Base-by-base conservation (phyloP, 2,329 filamentous ascomycete genomes). In the Cladosporium austrohemisphaericum region DNA sequence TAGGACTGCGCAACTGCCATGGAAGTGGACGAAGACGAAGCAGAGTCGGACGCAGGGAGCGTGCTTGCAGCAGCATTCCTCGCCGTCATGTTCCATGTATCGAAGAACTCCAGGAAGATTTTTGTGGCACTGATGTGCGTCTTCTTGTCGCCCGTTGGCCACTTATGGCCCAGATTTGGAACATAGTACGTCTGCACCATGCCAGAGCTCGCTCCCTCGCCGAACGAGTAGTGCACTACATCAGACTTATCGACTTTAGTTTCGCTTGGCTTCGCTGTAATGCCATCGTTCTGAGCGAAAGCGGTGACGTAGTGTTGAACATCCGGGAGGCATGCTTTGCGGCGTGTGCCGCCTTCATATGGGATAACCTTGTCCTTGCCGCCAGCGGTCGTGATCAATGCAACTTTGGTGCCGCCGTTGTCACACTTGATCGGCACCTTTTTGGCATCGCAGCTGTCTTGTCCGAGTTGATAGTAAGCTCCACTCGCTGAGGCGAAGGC, bases 401-500 rank as follows among this genome's bases (percentile, higher is more conserved):
- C 72, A 29, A 69, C 63, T 33, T 26, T 55, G 14, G 56, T 52
- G 14, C 53, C 55, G 13, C 58, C 53, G 29, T 53, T 55, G 57
- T 38, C 25, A n/a, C 63, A 65, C 9, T 50, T 41, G 38, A 61
- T 52, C 4, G 51, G 18, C 5, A 63, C 55, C 5, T 52, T 57
- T 3, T 35, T 33, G 10, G 52, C 45, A 11, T 52, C 36, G 48
- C 61, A 63, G 14, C 35, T 19, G 11, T 31, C 32, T 23, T 51
- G 49, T 2, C 37, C 51, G 9, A 51, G 50, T 19, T 57, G 56
- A 53, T 76, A 77, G 50, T 68, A 73, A 4, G 73, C 75, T 4
- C 71, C 75, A 3, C 72, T 71, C 10, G 71, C 68, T 1, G 69
- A 63, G 1, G 72, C 74, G 52, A 78, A 78, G 1, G 75, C 75